These are phyloP conservation scores for Mentha longifolia DNA, from an alignment of 257 asterid genomes.

Conservation along the genomic window DNA sequence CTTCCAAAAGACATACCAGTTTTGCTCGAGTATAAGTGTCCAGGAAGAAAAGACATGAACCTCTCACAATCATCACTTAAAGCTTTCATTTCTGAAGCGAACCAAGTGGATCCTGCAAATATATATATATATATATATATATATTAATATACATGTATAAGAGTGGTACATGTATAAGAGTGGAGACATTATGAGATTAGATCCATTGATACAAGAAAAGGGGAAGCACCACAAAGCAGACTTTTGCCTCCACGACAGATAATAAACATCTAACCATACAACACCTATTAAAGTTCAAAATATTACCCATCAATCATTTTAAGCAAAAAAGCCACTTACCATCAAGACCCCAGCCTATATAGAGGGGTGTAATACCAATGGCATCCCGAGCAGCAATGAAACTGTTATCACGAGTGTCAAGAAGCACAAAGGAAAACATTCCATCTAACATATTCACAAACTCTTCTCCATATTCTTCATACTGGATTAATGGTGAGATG, in stretches of 20 bases:
- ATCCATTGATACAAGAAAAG: conserved; percentile 1
- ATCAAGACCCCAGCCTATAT: conserved; percentile 99
- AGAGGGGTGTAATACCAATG: conserved; percentile 97
- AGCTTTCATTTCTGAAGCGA: conserved; percentile 99
- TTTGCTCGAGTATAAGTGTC: conserved; percentile 96
- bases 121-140: too few relatives aligned
- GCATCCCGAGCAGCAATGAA: conserved; percentile 99
- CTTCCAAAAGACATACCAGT: conserved; percentile 53
- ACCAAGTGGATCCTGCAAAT: conserved; percentile 98
- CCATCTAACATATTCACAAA: conserved; percentile 97
- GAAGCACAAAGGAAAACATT: conserved; percentile 98
- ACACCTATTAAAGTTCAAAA: conserved; percentile 25
- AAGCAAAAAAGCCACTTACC: conserved; percentile 51
- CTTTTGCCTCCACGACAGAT: not conserved
- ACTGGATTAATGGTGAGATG: conserved; percentile 48
- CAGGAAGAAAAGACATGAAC: conserved; percentile 88
- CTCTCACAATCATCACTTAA: conserved; percentile 97
- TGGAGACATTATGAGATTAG: conserved; percentile 10
- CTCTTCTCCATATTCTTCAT: conserved; percentile 97
- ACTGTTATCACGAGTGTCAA: conserved; percentile 93
- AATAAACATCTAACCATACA: conserved; percentile 20
- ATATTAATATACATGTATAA: too few relatives aligned
- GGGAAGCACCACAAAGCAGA: conserved; percentile 7
- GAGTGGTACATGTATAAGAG: too few relatives aligned
- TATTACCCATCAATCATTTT: conserved; percentile 13